phyloP scores from a whole-genome alignment of 1,284 basidiomycete genomes.

The Trametes sp. region DNA sequence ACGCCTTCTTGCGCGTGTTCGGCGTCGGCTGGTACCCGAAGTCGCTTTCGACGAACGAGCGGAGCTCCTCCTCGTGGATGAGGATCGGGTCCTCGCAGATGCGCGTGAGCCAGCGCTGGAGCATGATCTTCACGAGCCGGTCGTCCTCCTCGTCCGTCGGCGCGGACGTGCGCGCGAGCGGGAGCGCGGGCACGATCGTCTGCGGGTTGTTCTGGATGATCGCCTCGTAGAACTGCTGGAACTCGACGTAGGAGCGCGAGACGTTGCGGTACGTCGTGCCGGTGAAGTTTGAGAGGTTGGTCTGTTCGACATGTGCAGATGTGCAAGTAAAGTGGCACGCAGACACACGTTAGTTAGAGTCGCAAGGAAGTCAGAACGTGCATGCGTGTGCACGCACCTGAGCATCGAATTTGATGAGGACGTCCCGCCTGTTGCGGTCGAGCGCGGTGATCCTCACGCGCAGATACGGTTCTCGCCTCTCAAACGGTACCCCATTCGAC shows the following conservation, averaged over 20 bases:
- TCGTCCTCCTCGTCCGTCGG: conserved; percentile 97
- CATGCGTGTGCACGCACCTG: conserved; percentile 62
- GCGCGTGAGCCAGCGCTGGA: conserved; percentile 91
- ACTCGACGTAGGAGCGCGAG: conserved; percentile 90
- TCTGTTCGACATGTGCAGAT: conserved; percentile 56
- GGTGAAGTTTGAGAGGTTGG: conserved; percentile 91
- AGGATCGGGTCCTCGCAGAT: conserved; percentile 90
- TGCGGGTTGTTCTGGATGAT: conserved; percentile 86
- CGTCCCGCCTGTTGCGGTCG: conserved; percentile 92
- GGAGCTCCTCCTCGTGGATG: conserved; percentile 87
- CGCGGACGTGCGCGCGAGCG: conserved; percentile 91
- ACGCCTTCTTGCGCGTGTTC: conserved; percentile 72
- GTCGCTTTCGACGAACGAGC: conserved; percentile 93
- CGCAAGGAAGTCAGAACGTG: conserved; percentile 1
- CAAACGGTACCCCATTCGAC: conserved; percentile 72
- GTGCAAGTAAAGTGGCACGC: neutral
- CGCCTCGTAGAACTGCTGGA: conserved; percentile 91
- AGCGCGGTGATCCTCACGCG: conserved; percentile 87
- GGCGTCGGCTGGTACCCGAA: conserved; percentile 91
- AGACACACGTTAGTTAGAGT: neutral
- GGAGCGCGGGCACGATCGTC: conserved; percentile 91
- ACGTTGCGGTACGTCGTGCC: conserved; percentile 90
- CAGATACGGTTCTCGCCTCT: conserved; percentile 82
- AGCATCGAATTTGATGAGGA: conserved; percentile 91
- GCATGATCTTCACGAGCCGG: conserved; percentile 88